Evolutionary conservation across 1,139 yeast species (phyloP), one percentile per base, ranked within the genome.

Genomic region (Pichia sp.): DNA sequence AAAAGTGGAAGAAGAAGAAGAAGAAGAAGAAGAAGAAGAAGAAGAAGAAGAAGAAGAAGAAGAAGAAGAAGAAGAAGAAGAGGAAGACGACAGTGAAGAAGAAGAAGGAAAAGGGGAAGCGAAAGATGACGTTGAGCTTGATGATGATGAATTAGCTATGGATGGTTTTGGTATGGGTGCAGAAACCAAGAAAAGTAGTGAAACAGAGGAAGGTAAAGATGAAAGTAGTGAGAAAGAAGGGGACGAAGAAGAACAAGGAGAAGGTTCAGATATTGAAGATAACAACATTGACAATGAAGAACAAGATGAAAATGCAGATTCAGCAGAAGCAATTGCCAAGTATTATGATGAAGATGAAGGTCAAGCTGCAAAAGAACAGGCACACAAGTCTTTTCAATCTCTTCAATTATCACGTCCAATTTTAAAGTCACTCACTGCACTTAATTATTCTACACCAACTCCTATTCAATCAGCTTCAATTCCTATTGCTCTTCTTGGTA

Each of bases 381-480:
- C 70, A 1, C 86, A 82, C 56, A 68, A 70, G 34, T 74, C 81
- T 7, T 93, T 91, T 67, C 84, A 82, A 55, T 69, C 84, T 1
- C 68, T 91, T 42, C 81, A 86, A 41, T 71, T 91, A 31, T 88
- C 97, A 1, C 78, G 98, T 56, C 98, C 98, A 0, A 77, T 91
- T 3, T 68, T 89, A 49, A 83, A 85, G 56, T 95, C 95, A 33
- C 66, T 93, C 41, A 71, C 85, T 10, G 78, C 79, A 21, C 69
- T 93, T 35, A 95, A 95, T 4, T 93, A 89, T 61, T 61, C 80
- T 11, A 74, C 74, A 38, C 98, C 98, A 13, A 84, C 96, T 0
- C 95, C 96, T 14, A 86, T 93, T 67, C 98, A 91, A 66, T 72
- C 91, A 43, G 87, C 96, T 2, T 78, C 95, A 13, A 88, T 91